These are phyloP conservation scores for Arctium minus DNA, from an alignment of 129 eudicot genomes.

Conservation along the genomic window DNA sequence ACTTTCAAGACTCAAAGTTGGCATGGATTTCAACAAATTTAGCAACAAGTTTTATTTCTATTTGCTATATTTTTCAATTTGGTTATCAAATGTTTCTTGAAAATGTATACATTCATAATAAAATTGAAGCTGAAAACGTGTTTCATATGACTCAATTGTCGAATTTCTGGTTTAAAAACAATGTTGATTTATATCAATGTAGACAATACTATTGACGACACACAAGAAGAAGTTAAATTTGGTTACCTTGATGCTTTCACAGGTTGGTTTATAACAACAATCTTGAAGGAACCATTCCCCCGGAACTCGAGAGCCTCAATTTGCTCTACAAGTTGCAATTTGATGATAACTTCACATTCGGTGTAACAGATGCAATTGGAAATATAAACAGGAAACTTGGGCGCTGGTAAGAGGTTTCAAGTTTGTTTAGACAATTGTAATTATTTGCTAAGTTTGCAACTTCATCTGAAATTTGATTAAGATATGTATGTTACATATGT, in stretches of 20 bases:
- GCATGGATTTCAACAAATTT: not conserved
- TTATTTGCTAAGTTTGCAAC: not conserved
- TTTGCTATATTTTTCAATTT: not conserved
- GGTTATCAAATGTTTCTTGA: not conserved
- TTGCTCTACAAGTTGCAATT: constrained; percentile 36
- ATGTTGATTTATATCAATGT: not conserved
- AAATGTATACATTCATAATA: not conserved
- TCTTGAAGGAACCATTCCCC: constrained; percentile 45
- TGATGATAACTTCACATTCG: constrained; percentile 40
- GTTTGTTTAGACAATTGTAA: not conserved
- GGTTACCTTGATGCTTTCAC: not conserved
- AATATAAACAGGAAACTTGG: constrained; percentile 61
- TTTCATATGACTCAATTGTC: not conserved
- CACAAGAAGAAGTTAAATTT: not conserved
- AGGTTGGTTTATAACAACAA: constrained; percentile 63
- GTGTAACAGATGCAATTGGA: constrained; percentile 33
- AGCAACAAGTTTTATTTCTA: not conserved
- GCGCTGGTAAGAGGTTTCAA: constrained; percentile 42
- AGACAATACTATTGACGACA: not conserved
- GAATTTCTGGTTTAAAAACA: not conserved
- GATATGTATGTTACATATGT: not conserved
- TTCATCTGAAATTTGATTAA: not conserved
- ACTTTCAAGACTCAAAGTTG: not conserved
- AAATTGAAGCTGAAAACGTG: not conserved
- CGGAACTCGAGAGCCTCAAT: constrained; percentile 36